Base-by-base conservation (phyloP, 1,284 basidiomycete species). In the Irpex sp. region DNA sequence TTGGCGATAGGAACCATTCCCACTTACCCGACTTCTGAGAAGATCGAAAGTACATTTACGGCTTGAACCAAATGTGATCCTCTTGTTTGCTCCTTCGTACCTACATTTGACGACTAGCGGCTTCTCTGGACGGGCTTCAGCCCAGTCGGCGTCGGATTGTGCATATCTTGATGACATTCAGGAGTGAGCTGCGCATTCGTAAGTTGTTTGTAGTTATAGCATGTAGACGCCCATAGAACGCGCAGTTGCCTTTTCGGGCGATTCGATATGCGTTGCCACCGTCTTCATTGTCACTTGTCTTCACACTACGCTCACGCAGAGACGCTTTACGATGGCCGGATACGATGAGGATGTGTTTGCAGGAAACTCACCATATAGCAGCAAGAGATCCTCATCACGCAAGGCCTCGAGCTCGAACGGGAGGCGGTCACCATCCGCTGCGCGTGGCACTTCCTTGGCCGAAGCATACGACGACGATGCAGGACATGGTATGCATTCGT, bases 31-130 rank as follows among this genome's bases (percentile, higher is more conserved):
- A 58, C 79, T 80, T 68, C 85, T 82, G 55, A 96, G 79, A 49
- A 89, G 79, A 63, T 89, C 85, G 68, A 88, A 91, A 4, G 86
- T 85, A 73, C 92, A 94, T 62, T 89, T 89, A 49, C 85, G 81
- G 34, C 91, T 88, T 15, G 91, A 92, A 26, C 80, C 82, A 73
- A 93, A 95, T 17, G 83, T 87, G 64, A 96, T 91, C 66, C 87
- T 81, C 73, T 92, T 90, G 70, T 85, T 85, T 68, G 82, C 83
- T 62, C 85, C 81, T 71, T 93, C 89, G 76, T 91, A 91, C 5
- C 84, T 84, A 75, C 91, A 94, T 76, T 91, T 92, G 52, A 95
- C 87, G 62, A 91, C 82, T 31, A 92, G 80, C 3, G 87, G 84
- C 68, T 84, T 82, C 75, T 90, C 84, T 57, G 87, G 88, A 59